phyloP scores from a whole-genome alignment of 306 rosid genomes.

The Dalbergia cultrata region DNA sequence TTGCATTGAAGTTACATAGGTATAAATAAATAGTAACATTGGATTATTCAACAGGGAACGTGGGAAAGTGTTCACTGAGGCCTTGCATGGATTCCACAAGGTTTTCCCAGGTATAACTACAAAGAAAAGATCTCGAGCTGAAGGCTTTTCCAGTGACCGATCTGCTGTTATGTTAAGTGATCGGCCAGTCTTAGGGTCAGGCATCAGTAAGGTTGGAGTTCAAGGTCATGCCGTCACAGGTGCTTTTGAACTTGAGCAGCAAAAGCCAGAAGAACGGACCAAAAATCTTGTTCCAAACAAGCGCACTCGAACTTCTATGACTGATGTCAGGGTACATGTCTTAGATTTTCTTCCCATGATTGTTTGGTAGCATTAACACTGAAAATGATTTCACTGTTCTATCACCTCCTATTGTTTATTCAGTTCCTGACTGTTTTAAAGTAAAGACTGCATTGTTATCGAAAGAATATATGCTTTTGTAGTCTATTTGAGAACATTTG shows the following conservation, averaged over 20 bases:
- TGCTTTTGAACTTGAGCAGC: constrained; percentile 89
- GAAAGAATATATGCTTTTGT: constrained; percentile 17
- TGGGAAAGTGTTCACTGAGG: constrained; percentile 74
- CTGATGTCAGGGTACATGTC: constrained; percentile 78
- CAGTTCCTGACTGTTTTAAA: constrained; percentile 36
- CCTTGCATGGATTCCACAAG: constrained; percentile 79
- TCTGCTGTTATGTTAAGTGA: constrained; percentile 72
- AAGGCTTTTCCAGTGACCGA: constrained; percentile 74
- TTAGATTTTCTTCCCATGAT: constrained; percentile 23
- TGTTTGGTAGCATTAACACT: constrained; percentile 21
- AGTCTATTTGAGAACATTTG: constrained; percentile 43
- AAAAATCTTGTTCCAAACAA: constrained; percentile 81
- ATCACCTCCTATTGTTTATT: constrained; percentile 27
- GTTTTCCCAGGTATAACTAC: constrained; percentile 81
- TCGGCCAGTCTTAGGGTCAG: constrained; percentile 74
- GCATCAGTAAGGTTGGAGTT: constrained; percentile 76
- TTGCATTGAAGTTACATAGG: constrained; percentile 41
- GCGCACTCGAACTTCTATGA: constrained; percentile 96
- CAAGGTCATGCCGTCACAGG: constrained; percentile 75
- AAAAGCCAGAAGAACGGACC: constrained; percentile 83
- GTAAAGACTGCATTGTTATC: constrained; percentile 28
- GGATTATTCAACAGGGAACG: constrained; percentile 78
- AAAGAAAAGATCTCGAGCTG: constrained; percentile 96
- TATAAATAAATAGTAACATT: constrained; percentile 51
- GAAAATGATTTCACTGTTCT: constrained; percentile 20